Evolutionary conservation across 2,329 filamentous ascomycete genomes (phyloP).

Genomic region (Colletotrichum eremochloae): DNA sequence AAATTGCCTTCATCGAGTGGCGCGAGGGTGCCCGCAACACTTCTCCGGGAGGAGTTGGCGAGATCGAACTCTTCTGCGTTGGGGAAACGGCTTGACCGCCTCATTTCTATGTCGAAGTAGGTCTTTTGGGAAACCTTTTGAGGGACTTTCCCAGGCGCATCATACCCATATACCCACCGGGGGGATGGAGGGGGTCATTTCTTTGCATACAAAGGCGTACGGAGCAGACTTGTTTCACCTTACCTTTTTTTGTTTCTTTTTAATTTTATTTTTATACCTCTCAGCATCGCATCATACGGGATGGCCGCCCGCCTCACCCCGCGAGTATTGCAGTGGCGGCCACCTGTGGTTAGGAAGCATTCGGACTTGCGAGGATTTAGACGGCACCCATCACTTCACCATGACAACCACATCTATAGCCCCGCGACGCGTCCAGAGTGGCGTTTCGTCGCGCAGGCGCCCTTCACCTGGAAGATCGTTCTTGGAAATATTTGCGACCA

Average conservation of each 20-base stretch:
- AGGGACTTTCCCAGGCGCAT: slow-evolving; percentile 40
- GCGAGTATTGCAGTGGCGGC: slow-evolving; percentile 20
- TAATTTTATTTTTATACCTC: slow-evolving; percentile 37
- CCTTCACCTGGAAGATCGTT: slow-evolving; percentile 19
- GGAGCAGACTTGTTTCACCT: slow-evolving; percentile 41
- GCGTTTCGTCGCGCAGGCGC: not conserved
- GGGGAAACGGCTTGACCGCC: slow-evolving; percentile 56
- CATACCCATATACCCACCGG: slow-evolving; percentile 43
- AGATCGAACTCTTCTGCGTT: slow-evolving; percentile 89
- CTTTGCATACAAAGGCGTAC: slow-evolving; percentile 43
- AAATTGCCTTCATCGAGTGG: slow-evolving; percentile 96
- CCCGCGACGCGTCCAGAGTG: not conserved
- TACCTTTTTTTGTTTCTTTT: slow-evolving; percentile 15
- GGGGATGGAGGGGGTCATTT: slow-evolving; percentile 29
- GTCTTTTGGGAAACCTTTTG: slow-evolving; percentile 29
- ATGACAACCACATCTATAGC: slow-evolving; percentile 24
- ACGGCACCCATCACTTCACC: slow-evolving; percentile 31
- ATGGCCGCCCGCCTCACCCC: slow-evolving; percentile 18
- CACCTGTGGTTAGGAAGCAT: slow-evolving; percentile 38
- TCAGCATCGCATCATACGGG: slow-evolving; percentile 38
- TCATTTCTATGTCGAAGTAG: slow-evolving; percentile 41
- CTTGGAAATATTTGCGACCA: slow-evolving; percentile 37
- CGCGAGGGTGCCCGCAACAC: slow-evolving; percentile 74
- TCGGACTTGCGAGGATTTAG: slow-evolving; percentile 37
- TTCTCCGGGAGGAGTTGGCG: slow-evolving; percentile 79